Percentiles rank a stretch among this genome's conserved stretches.
phyloP scores from a whole-genome alignment of 176 grass and related monocot genomes.

The Cenchrus fungigraminus region DNA sequence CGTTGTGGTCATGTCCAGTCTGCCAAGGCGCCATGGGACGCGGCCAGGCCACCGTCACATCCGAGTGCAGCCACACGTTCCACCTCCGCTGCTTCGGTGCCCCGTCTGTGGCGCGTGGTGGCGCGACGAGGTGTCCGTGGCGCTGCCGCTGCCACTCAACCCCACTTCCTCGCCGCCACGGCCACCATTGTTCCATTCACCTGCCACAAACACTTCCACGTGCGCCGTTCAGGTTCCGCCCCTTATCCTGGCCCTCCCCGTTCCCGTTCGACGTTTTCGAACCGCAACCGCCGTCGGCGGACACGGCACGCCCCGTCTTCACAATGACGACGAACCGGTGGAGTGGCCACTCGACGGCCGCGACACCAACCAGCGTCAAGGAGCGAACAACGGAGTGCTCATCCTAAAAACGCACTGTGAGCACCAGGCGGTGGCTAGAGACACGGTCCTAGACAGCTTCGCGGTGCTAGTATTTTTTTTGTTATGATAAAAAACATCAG shows the following conservation, averaged over 20 bases:
- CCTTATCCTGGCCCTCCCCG: too few species aligned
- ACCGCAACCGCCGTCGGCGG: not conserved
- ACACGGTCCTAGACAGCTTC: constrained; percentile 18
- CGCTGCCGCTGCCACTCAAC: not conserved
- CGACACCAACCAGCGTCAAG: not conserved
- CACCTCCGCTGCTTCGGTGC: constrained; percentile 25
- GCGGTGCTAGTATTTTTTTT: constrained; percentile 13
- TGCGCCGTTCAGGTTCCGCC: too few species aligned
- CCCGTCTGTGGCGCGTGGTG: constrained; percentile 50
- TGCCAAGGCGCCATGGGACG: not conserved
- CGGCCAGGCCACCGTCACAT: constrained; percentile 11
- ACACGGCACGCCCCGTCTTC: not conserved
- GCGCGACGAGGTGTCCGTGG: constrained; percentile 27
- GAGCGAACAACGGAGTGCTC: not conserved
- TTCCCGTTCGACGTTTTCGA: too few species aligned
- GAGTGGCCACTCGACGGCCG: not conserved
- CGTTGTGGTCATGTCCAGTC: not conserved
- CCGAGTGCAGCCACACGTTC: not conserved
- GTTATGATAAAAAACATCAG: too few species aligned
- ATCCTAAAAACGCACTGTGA: constrained; percentile 40
- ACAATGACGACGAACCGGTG: constrained; percentile 4
- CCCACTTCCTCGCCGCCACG: not conserved
- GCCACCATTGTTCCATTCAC: too few species aligned
- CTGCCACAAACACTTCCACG: not conserved
- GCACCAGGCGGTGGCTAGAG: constrained; percentile 36